These are phyloP conservation scores for Phyllosticta ampelicida DNA, from an alignment of 2,329 filamentous ascomycete species.

Conservation along the genomic window DNA sequence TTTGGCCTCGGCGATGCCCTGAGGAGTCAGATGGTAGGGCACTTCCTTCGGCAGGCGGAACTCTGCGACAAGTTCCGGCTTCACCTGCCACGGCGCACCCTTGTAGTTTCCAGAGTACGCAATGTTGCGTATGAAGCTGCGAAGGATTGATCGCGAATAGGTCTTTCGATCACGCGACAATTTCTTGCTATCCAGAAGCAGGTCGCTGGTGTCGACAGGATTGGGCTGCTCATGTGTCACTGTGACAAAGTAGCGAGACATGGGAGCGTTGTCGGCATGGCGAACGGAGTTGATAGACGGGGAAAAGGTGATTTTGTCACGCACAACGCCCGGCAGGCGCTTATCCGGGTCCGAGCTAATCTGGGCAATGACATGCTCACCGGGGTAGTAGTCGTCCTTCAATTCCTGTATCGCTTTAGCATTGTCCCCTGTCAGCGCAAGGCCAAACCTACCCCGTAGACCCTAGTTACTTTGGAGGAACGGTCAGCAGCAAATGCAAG, in stretches of 20 bases:
- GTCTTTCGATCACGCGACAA: slow-evolving; percentile 79
- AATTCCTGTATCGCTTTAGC: slow-evolving; percentile 49
- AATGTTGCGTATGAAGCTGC: slow-evolving; percentile 90
- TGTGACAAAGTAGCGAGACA: slow-evolving; percentile 41
- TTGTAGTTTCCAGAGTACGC: slow-evolving; percentile 88
- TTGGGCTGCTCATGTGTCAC: neutral
- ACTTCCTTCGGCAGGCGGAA: slow-evolving; percentile 85
- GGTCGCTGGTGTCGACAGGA: slow-evolving; percentile 27
- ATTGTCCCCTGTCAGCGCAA: neutral
- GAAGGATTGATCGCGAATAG: slow-evolving; percentile 89
- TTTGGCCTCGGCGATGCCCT: slow-evolving; percentile 34
- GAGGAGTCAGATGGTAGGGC: slow-evolving; percentile 39
- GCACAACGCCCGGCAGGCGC: slow-evolving; percentile 5
- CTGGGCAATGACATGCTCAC: slow-evolving; percentile 69
- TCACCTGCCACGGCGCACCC: slow-evolving; percentile 94
- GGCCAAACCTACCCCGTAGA: slow-evolving; percentile 11
- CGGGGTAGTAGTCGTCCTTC: slow-evolving; percentile 82
- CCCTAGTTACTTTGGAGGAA: slow-evolving; percentile 1
- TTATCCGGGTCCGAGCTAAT: slow-evolving; percentile 1
- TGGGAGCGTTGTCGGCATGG: slow-evolving; percentile 56
- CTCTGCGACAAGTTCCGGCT: slow-evolving; percentile 67
- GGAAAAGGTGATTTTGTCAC: slow-evolving; percentile 47
- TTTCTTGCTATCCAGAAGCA: slow-evolving; percentile 42
- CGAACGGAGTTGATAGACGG: slow-evolving; percentile 43
- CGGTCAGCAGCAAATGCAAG: slow-evolving; percentile 10